Evolutionary conservation across 495 filamentous ascomycete genomes (phyloP).

Genomic region (Xylona heveae): DNA sequence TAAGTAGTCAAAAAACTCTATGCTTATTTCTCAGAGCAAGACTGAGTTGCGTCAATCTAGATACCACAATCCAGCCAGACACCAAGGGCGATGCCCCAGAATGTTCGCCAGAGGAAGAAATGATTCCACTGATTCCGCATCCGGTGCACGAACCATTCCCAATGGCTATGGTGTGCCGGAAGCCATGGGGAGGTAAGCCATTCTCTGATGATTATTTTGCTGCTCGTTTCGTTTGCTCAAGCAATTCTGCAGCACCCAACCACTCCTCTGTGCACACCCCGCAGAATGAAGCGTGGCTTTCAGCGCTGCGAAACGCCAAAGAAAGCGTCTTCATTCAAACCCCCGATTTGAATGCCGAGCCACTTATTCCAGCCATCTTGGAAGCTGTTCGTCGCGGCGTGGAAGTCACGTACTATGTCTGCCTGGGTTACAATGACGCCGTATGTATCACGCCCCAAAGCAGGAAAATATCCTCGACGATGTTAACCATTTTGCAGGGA

Average conservation of each 20-base stretch:
- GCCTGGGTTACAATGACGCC: constrained; percentile 58
- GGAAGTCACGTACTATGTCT: constrained; percentile 44
- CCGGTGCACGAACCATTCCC: constrained; percentile 33
- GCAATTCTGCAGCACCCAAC: constrained; percentile 22
- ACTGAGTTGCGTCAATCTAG: neutral
- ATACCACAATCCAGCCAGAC: constrained; percentile 31
- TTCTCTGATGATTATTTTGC: too few relatives aligned
- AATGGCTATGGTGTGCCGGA: constrained; percentile 49
- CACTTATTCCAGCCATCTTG: constrained; percentile 36
- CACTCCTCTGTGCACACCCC: constrained; percentile 36
- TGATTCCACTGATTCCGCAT: constrained; percentile 41
- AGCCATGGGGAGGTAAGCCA: constrained; percentile 36
- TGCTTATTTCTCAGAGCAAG: neutral
- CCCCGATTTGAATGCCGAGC: constrained; percentile 52
- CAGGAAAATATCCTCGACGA: too few relatives aligned
- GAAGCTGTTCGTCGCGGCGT: constrained; percentile 44
- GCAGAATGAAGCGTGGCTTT: constrained; percentile 53
- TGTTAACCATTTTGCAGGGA: too few relatives aligned
- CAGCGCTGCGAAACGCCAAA: constrained; percentile 39
- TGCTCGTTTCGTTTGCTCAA: neutral
- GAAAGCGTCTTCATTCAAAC: constrained; percentile 48
- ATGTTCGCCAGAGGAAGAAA: constrained; percentile 23
- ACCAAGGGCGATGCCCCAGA: constrained; percentile 32
- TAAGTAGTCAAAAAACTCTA: constrained; percentile 9
- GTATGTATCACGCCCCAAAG: constrained; percentile 11